phyloP scores from a whole-genome alignment of 164 flowering plant genomes.

The Piper betle region DNA sequence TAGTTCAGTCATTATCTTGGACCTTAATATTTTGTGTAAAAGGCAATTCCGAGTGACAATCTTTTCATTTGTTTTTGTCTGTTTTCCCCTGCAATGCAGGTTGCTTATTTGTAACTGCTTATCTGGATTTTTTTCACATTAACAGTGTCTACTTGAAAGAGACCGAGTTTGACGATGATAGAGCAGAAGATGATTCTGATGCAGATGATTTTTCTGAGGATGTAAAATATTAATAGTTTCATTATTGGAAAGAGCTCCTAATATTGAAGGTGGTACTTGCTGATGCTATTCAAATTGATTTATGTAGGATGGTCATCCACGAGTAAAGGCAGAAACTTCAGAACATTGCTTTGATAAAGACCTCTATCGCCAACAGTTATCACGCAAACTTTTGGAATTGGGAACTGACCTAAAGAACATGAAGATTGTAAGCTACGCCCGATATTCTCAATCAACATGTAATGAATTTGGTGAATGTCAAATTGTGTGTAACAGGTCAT shows the following conservation, averaged over 20 bases:
- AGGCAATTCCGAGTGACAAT: background rate
- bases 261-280: background rate
- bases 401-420: slow-evolving; percentile 29
- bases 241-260: background rate
- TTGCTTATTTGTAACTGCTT: background rate
- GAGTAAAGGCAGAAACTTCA: background rate
- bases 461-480: background rate
- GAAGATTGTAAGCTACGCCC: slow-evolving; percentile 21
- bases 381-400: slow-evolving; percentile 22
- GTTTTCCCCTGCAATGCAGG: background rate
- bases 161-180: background rate
- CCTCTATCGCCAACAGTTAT: background rate
- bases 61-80: background rate
- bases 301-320: background rate
- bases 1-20: background rate
- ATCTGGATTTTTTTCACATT: background rate
- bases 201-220: background rate
- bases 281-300: background rate
- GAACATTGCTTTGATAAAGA: slow-evolving; percentile 4
- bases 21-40: background rate
- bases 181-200: background rate
- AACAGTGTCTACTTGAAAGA: background rate
- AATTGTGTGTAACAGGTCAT: background rate
- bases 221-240: background rate
- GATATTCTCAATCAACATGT: slow-evolving; percentile 1